Evolutionary conservation across 495 filamentous ascomycete species (phyloP), one percentile per base, ranked within the genome.

Genomic region (Bombardia bombarda): DNA sequence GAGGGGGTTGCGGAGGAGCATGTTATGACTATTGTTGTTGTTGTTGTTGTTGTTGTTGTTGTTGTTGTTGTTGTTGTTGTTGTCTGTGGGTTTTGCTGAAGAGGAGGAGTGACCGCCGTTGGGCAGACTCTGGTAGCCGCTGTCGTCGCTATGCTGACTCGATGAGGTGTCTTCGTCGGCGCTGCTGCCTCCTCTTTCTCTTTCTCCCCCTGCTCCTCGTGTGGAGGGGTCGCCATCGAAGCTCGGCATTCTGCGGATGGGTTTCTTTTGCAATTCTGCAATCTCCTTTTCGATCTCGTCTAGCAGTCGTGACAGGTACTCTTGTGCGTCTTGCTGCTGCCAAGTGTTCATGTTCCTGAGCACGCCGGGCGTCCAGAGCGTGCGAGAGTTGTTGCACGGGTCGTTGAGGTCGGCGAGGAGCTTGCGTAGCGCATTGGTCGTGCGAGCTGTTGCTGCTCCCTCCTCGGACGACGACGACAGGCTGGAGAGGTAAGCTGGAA

Each of bases 291-390:
- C 88, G 32, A 99, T 66, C 48, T 90, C 80, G 38, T 90, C 86
- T 42, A 95, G 69, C 19, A 99, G 66, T 52, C 90, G 94, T 14
- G 88, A 87, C 42, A 86, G 95, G 57, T 95, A 99, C 60, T 99
- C 93, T 61, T 99, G 93, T 4, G 93, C 93, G 68, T 99, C 93
- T 56, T 99, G 93, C 55, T 99, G 93, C 59, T 95, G 83, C 82
- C 84, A 92, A 35, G 83, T 90, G 56, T 81, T 89, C 80, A 96
- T 87, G 10, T 76, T 84, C 56, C 92, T 92, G 12, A 96, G 57
- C 42, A 80, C 78, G 2, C 75, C 60, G 0, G 84, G 84, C 14
- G 86, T 85, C 86, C 86, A 92, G 8, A 94, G 65, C 30, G 75
- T 80, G 50, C 69, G 72, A 24, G 86, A 86, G 48, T 80, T 75